Percentiles rank a stretch among this genome's conserved stretches.
Conservation (phyloP, 2,329 filamentous ascomycete genomes). For the Whalleya microplaca region DNA sequence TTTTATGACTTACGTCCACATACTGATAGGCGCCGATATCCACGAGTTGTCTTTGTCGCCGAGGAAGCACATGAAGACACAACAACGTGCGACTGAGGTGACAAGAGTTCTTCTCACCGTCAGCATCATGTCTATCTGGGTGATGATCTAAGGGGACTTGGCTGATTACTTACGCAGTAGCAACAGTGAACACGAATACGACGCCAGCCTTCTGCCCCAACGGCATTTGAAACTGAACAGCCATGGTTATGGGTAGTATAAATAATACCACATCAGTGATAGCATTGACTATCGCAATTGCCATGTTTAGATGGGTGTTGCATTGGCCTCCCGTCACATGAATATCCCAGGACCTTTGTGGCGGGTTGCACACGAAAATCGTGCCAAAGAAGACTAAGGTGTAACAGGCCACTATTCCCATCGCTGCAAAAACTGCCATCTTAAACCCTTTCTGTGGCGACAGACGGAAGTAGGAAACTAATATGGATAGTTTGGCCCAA, state of each 20-base stretch:
- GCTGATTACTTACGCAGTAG: conserved; percentile 37
- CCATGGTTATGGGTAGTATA: conserved; percentile 43
- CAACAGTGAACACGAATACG: conserved; percentile 43
- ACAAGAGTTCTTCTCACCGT: conserved; percentile 7
- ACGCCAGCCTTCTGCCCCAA: conserved; percentile 44
- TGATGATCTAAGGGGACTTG: neutral
- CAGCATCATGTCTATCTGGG: neutral
- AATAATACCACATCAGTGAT: conserved; percentile 45
- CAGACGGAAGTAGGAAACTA: conserved; percentile 30
- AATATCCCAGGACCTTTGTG: conserved; percentile 26
- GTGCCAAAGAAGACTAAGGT: neutral
- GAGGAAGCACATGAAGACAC: conserved; percentile 5
- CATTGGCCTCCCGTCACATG: conserved; percentile 34
- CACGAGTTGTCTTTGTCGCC: conserved; percentile 6
- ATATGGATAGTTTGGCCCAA: conserved; percentile 33
- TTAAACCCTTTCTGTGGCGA: conserved; percentile 28
- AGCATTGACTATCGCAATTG: conserved; percentile 45
- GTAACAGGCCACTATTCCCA: conserved; percentile 18
- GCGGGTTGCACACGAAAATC: conserved; percentile 32
- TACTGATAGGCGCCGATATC: conserved; percentile 3
- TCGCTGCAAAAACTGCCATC: conserved; percentile 17
- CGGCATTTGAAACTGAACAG: conserved; percentile 43
- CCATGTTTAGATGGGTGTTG: conserved; percentile 45
- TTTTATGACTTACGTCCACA: conserved; percentile 11
- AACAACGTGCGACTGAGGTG: conserved; percentile 9